Evolutionary conservation across 106 monocot species (phyloP).

Genomic region (Phalaenopsis aphrodite): DNA sequence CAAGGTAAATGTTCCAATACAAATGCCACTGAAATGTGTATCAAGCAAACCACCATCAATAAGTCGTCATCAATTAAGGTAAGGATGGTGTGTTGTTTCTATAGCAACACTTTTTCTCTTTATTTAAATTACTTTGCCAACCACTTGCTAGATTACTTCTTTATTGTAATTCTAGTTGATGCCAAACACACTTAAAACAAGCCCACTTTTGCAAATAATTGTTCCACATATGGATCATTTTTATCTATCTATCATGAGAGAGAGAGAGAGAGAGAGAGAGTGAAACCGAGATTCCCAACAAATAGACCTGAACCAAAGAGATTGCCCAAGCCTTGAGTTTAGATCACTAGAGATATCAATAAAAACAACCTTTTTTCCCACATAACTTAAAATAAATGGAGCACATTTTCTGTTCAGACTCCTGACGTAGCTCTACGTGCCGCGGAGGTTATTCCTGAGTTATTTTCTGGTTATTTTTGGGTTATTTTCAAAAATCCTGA

Average conservation of each 20-base stretch:
- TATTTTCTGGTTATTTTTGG: too few relatives aligned
- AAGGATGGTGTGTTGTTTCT: neutral
- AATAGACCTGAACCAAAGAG: neutral
- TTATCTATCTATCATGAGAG: neutral
- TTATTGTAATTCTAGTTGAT: neutral
- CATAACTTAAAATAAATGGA: too few relatives aligned
- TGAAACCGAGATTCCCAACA: neutral
- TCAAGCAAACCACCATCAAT: neutral
- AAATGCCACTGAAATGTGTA: neutral
- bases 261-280: neutral
- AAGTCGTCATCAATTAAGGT: neutral
- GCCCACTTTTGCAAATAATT: neutral
- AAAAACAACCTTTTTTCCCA: too few relatives aligned
- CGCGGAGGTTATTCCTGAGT: too few relatives aligned
- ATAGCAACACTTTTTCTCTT: neutral
- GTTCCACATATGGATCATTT: neutral
- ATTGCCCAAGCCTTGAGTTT: neutral
- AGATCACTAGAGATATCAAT: neutral
- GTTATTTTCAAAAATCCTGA: too few relatives aligned
- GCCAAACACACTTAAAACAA: neutral
- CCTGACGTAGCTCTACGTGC: too few relatives aligned
- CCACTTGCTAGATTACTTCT: neutral
- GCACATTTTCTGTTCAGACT: too few relatives aligned
- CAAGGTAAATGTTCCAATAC: neutral
- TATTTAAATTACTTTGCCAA: neutral